A percentile compares a stretch with the other conserved stretches of the same genome.
phyloP scores from a whole-genome alignment of 164 flowering plant genomes.

The Magnolia officinalis region DNA sequence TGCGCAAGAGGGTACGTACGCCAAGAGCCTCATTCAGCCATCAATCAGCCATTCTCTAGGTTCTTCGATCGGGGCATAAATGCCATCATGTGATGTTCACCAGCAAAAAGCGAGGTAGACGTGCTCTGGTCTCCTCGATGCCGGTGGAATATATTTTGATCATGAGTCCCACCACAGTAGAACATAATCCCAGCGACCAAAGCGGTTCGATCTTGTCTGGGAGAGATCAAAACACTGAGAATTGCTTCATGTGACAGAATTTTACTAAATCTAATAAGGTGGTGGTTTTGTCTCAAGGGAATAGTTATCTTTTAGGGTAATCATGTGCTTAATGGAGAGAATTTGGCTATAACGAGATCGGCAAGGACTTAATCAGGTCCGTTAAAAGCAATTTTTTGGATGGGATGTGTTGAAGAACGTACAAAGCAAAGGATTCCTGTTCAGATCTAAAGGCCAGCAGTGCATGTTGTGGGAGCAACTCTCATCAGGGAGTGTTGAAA shows the following conservation, averaged over 20 bases:
- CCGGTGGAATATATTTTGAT: constrained; percentile 13
- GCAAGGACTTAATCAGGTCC: not conserved
- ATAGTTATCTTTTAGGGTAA: not conserved
- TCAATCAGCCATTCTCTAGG: not conserved
- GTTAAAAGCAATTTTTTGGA: not conserved
- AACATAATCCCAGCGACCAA: constrained; percentile 9
- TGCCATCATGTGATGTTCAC: not conserved
- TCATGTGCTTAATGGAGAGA: not conserved
- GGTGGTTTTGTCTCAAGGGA: not conserved
- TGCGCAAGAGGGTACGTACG: not conserved
- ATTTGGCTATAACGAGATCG: not conserved
- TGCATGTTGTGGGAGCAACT: not conserved
- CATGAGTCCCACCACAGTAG: constrained; percentile 9
- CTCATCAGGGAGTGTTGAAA: not conserved
- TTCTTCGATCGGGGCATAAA: constrained; percentile 7
- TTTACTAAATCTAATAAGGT: not conserved
- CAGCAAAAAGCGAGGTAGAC: not conserved
- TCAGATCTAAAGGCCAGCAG: not conserved
- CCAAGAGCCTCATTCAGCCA: not conserved
- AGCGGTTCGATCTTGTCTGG: constrained; percentile 1
- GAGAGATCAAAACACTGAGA: not conserved
- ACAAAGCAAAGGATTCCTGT: constrained; percentile 10
- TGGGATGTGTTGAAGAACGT: not conserved
- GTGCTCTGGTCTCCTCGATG: constrained; percentile 12
- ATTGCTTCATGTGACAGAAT: not conserved